Base-by-base conservation (phyloP, 257 asterid genomes). In the Jaltomata sinuosa region DNA sequence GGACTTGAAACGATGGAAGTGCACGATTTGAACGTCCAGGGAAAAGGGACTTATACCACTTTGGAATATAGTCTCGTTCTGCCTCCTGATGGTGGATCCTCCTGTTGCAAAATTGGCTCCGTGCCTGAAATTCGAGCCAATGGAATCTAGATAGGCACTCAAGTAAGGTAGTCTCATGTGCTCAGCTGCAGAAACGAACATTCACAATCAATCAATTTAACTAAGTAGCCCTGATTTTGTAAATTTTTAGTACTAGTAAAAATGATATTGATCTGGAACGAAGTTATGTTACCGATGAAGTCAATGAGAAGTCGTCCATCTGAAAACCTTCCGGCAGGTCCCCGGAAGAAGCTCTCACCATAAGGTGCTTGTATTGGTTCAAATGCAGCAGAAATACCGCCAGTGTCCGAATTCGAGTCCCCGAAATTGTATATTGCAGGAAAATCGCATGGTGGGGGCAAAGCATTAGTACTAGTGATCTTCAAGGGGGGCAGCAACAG, bases 231-330 rank as follows among this genome's bases (percentile, higher is more conserved):
- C 38, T 62, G 40, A 62, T 14, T 62, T 62, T 29, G n/a, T 62
- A 62, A 62, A 31, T 62, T 64, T n/a, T n/a, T n/a, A n/a, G n/a
- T n/a, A n/a, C n/a, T n/a, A n/a, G n/a, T 21, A 71, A 34, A 11
- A 71, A 38, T 71, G 79, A 71, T 71, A 71, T 71, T 71, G 52
- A 71, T 69, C 1, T 2, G 7, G 31, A 68, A 4, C 6, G 31
- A 68, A n/a, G 49, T 14, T 14, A 22, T 25, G 52, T 45, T 86
- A 92, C 93, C 94, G 3, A 90, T 86, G 83, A 91, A 91, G 86
- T 92, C 94, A 31, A 92, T 84, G 83, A 91, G 87, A 45, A 92
- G 93, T 79, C 93, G 92, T 22, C 96, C 94, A 74, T 92, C 96
- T n/a, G 88, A 85, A 29, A 38, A 82, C 71, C 94, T 83, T 19